These are phyloP conservation scores for Podila clonocystis DNA, from an alignment of 192 early-diverging fungal genomes.

Conservation along the genomic window DNA sequence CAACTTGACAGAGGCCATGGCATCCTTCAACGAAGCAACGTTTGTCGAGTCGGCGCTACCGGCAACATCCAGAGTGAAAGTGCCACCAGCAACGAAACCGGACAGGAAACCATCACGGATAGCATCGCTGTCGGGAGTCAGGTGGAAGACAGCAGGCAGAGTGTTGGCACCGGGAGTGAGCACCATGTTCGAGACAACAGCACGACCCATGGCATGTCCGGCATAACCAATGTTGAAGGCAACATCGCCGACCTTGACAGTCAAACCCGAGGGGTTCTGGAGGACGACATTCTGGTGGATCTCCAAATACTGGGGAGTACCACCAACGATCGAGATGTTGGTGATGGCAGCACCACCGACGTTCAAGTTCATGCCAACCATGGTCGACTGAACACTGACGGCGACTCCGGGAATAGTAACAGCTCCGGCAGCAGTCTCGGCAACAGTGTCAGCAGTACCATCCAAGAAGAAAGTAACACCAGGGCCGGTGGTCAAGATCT, in stretches of 20 bases:
- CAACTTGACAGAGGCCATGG: conserved; percentile 57
- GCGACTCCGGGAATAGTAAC: conserved; percentile 61
- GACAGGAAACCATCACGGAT: conserved; percentile 53
- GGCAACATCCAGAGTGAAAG: conserved; percentile 53
- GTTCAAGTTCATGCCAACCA: conserved; percentile 66
- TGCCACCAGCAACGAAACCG: conserved; percentile 50
- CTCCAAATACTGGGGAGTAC: conserved; percentile 54
- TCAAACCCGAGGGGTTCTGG: conserved; percentile 62
- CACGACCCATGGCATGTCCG: conserved; percentile 50
- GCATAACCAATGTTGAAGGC: conserved; percentile 52
- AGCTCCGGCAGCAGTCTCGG: conserved; percentile 64
- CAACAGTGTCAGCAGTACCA: conserved; percentile 63
- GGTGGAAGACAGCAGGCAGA: conserved; percentile 53
- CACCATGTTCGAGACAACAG: conserved; percentile 51
- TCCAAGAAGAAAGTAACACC: conserved; percentile 56
- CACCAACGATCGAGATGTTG: conserved; percentile 61
- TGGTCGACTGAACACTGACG: conserved; percentile 57
- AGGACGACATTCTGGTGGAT: conserved; percentile 56
- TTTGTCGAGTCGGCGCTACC: conserved; percentile 53
- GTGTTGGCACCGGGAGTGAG: conserved; percentile 60
- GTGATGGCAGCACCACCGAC: conserved; percentile 58
- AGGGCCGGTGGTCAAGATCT: conserved; percentile 55
- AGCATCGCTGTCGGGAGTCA: conserved; percentile 29
- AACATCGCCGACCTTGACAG: conserved; percentile 60
- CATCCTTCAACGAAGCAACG: conserved; percentile 56